These are phyloP conservation scores for Volvox reticuliferus DNA, from an alignment of 139 green algal species.

Conservation along the genomic window DNA sequence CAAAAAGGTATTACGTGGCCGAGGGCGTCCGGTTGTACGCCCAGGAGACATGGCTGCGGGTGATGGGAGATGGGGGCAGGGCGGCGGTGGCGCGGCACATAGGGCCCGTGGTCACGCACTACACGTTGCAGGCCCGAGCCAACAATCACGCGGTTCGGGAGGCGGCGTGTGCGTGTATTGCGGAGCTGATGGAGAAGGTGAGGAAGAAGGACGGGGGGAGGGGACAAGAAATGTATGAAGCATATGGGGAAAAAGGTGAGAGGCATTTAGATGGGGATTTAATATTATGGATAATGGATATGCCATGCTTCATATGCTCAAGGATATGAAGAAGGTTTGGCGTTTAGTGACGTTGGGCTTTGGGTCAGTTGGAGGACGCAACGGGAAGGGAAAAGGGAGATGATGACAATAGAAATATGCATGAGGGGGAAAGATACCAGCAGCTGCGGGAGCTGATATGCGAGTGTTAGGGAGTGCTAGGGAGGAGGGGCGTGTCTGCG, in stretches of 20 bases:
- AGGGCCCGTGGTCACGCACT: slow-evolving; percentile 37
- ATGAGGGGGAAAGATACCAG: too few relatives aligned
- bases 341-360: too few relatives aligned
- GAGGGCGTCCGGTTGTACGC: slow-evolving; percentile 92
- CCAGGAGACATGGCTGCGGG: slow-evolving; percentile 87
- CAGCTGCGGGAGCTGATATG: too few relatives aligned
- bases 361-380: neutral
- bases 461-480: too few relatives aligned
- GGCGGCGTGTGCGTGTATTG: slow-evolving; percentile 93
- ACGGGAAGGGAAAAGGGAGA: too few relatives aligned
- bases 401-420: too few relatives aligned
- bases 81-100: slow-evolving; percentile 72
- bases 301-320: too few relatives aligned
- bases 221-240: neutral
- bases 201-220: neutral
- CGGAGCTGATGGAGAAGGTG: slow-evolving; percentile 92
- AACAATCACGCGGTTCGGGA: slow-evolving; percentile 93
- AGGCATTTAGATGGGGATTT: too few relatives aligned
- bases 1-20: slow-evolving; percentile 88
- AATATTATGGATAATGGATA: too few relatives aligned
- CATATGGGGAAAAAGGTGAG: neutral
- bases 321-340: too few relatives aligned
- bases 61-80: slow-evolving; percentile 78
- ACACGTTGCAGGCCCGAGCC: slow-evolving; percentile 63
- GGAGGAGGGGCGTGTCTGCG: too few relatives aligned